Evolutionary conservation across 2,329 filamentous ascomycete genomes (phyloP), one percentile per base, ranked within the genome.

Genomic region (Colletotrichum aenigma): DNA sequence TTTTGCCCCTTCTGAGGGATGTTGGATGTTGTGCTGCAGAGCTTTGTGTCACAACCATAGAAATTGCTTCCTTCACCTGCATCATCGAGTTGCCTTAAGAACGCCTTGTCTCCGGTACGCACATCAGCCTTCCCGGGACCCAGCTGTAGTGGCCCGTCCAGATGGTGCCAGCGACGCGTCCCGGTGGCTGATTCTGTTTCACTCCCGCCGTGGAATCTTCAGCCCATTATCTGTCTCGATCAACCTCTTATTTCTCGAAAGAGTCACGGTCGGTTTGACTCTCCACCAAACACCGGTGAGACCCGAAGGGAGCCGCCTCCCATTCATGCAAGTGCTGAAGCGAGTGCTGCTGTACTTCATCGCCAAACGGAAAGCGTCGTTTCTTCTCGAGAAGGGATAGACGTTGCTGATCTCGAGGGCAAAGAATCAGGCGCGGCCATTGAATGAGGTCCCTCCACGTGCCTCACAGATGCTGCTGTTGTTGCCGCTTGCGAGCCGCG

Each of bases 71-170:
- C 55, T 74, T 70, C 52, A 66, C 74, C 76, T 77, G 76, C 76
- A 77, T 70, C 74, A 77, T 77, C 76, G 69, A 70, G 66, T 76
- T 55, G 58, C 43, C 69, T 75, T 36, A 48, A 69, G 43, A 66
- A 76, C 70, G 74, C 74, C 74, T 69, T 65, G 56, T 58, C 34
- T 48, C 48, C 70, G 26, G 43, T 52, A 70, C 65, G 32, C 71
- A 62, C 43, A 48, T 70, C 74, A 78, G 78, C 56, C 74, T 74
- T 75, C 38, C 56, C 60, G 74, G 71, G 43, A 76, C 56, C 65
- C 66, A 70, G 74, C 74, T 76, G 66, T 75, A 70, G 74, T 61
- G 71, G 38, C 66, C 71, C 74, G 60, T 76, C 30, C 66, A 75
- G 66, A 70, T 75, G 66, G 74, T 66, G 61, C 66, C 55, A 52